A percentile compares a stretch with the other conserved stretches of the same genome.
Conservation (phyloP, 805 yeast species). For the Candida chilensis region DNA sequence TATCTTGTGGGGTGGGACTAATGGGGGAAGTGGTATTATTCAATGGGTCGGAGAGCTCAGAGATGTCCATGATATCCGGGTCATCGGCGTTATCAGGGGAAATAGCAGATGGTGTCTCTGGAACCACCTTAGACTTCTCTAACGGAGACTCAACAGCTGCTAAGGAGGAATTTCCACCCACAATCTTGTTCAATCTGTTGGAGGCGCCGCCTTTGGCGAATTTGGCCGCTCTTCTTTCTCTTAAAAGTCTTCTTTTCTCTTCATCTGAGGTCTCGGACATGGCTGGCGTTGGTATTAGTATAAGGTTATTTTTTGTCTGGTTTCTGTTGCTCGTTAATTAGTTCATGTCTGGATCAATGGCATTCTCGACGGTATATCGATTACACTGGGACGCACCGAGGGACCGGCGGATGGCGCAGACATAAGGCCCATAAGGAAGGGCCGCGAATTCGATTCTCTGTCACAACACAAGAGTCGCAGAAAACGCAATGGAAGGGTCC, state of each 20-base stretch:
- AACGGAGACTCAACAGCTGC: conserved; percentile 22
- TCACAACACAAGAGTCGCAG: too few relatives aligned
- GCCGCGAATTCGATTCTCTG: too few relatives aligned
- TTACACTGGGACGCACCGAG: too few relatives aligned
- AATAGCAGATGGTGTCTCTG: conserved; percentile 4
- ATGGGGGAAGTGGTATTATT: conserved; percentile 3
- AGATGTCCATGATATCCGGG: conserved; percentile 10
- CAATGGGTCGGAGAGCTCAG: conserved; percentile 5
- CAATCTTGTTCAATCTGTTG: conserved; percentile 40
- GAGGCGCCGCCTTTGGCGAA: conserved; percentile 47
- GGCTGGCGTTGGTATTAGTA: too few relatives aligned
- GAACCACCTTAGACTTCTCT: too few relatives aligned
- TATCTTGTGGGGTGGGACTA: conserved; percentile 3
- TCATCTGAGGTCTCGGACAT: conserved; percentile 42
- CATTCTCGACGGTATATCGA: too few relatives aligned
- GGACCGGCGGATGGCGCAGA: too few relatives aligned
- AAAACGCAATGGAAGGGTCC: too few relatives aligned
- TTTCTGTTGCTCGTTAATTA: too few relatives aligned
- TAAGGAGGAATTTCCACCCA: conserved; percentile 26
- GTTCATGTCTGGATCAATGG: too few relatives aligned
- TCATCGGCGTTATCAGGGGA: conserved; percentile 6
- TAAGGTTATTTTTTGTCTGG: too few relatives aligned
- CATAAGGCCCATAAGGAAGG: too few relatives aligned
- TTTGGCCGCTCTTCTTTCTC: conserved; percentile 62
- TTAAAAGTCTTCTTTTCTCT: conserved; percentile 45